Evolutionary conservation across 352 stramenopile species (phyloP).

Genomic region (Pythium dissotocum): DNA sequence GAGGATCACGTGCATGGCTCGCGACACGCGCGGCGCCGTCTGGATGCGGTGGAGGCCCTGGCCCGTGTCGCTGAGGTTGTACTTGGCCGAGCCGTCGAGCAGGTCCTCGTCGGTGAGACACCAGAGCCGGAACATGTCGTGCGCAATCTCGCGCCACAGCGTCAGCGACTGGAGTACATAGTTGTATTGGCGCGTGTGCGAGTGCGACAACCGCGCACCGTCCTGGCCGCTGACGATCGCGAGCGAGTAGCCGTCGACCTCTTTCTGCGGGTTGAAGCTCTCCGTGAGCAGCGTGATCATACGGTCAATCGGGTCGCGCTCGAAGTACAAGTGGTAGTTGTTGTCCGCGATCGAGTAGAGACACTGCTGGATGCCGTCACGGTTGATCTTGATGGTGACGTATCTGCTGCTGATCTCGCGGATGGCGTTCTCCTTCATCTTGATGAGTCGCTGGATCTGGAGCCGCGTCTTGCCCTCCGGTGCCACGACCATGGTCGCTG

Average conservation of each 20-base stretch:
- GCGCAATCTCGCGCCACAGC: conserved; percentile 94
- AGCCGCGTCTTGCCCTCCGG: conserved; percentile 86
- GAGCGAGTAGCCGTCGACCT: conserved; percentile 78
- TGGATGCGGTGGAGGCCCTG: conserved; percentile 96
- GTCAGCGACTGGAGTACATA: conserved; percentile 96
- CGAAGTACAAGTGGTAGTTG: conserved; percentile 97
- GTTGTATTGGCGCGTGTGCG: conserved; percentile 94
- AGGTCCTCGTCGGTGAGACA: conserved; percentile 93
- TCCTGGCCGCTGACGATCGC: conserved; percentile 93
- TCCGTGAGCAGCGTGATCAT: conserved; percentile 90
- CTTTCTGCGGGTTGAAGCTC: conserved; percentile 83
- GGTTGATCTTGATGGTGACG: conserved; percentile 42
- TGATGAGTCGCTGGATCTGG: conserved; percentile 93
- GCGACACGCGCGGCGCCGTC: conserved; percentile 90
- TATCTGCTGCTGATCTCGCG: conserved; percentile 83
- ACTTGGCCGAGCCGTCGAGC: conserved; percentile 78
- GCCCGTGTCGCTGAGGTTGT: conserved; percentile 93
- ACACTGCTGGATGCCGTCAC: conserved; percentile 92
- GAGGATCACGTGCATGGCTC: conserved; percentile 95
- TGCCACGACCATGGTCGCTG: conserved; percentile 94
- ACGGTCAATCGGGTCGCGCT: conserved; percentile 95
- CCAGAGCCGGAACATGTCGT: conserved; percentile 98
- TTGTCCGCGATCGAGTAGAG: conserved; percentile 97
- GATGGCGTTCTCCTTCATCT: conserved; percentile 92
- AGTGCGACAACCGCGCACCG: conserved; percentile 94